Percentiles rank a stretch among this genome's conserved stretches.
Conservation (phyloP, 768 basidiomycete species). For the Tylopilus cervinicoccineus region DNA sequence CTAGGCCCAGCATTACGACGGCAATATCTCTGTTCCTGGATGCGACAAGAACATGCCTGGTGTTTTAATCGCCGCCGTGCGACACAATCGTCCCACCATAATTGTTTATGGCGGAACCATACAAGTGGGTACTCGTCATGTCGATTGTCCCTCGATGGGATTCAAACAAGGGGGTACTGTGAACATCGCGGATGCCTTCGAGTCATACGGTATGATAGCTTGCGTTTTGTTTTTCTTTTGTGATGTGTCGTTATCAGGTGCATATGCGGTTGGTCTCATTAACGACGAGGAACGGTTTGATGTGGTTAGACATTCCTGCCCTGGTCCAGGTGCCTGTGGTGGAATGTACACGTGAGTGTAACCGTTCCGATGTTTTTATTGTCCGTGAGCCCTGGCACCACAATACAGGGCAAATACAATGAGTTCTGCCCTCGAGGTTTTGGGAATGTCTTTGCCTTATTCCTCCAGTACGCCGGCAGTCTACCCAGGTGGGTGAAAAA, state of each 20-base stretch:
- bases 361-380: not conserved
- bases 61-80: conserved; percentile 78
- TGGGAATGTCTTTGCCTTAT: conserved; percentile 84
- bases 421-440: conserved; percentile 78
- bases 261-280: conserved; percentile 73
- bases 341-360: conserved; percentile 76
- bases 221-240: not conserved
- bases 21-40: conserved; percentile 81
- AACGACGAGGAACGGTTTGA: conserved; percentile 78
- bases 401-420: conserved; percentile 72
- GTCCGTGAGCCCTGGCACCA: not conserved
- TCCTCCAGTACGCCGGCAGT: conserved; percentile 71
- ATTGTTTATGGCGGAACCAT: conserved; percentile 88
- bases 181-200: conserved; percentile 82
- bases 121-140: conserved; percentile 65
- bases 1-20: conserved; percentile 86
- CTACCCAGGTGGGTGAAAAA: conserved; percentile 48
- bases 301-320: conserved; percentile 82
- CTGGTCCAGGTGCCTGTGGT: conserved; percentile 80
- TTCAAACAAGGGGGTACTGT: conserved; percentile 76
- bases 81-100: conserved; percentile 85
- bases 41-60: conserved; percentile 96
- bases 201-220: conserved; percentile 61
- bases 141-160: conserved; percentile 79
- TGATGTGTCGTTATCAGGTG: conserved; percentile 43